Base-by-base conservation (phyloP, 805 yeast genomes). In the Spencermartinsiella europaea region DNA sequence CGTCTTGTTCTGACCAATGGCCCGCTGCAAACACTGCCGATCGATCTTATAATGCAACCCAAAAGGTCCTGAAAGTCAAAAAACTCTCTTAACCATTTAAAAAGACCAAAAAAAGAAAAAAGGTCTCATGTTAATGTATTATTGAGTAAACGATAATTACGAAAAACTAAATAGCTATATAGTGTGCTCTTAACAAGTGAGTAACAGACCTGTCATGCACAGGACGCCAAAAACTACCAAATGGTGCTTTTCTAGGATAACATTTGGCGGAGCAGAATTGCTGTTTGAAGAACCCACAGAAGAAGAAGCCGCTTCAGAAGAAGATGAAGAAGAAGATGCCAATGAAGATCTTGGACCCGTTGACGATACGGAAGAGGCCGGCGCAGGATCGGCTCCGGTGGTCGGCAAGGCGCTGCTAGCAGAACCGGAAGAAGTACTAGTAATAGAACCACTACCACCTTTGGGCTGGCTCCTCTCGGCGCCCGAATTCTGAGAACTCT, bases 301-400 rank as follows among this genome's bases (percentile, higher is more conserved):
- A 16, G 35, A 10, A 14, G 20, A 34, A 21, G 33, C 14, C 7
- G 40, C 15, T 10, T 21, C 40, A 21, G 38, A n/a, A 19, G 10
- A 16, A 4, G 46, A 43, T 25, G 46, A 15, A 12, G 43, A 14
- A 10, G 45, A 16, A 21, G 33, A 28, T 28, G 33, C 33, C 33
- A 28, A 10, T 14, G 33, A 28, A 10, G 33, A 28, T 14, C 12
- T 10, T 28, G 33, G 12, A 14, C 33, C 14, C 10, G 12, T 28
- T 28, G 33, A 14, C n/a, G n/a, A n/a, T n/a, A n/a, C 15, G 15
- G 37, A 34, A 16, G 37, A n/a, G 7, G 37, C 15, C 19, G 15
- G 37, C n/a, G 37, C 37, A 14, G 15, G 8, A 7, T 5, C n/a
- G 7, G 37, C 19, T 28, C 14, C 33, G 33, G 33, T 28, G n/a